Evolutionary conservation across 441 rosid genomes (phyloP).

Genomic region (Corymbia citriodora): DNA sequence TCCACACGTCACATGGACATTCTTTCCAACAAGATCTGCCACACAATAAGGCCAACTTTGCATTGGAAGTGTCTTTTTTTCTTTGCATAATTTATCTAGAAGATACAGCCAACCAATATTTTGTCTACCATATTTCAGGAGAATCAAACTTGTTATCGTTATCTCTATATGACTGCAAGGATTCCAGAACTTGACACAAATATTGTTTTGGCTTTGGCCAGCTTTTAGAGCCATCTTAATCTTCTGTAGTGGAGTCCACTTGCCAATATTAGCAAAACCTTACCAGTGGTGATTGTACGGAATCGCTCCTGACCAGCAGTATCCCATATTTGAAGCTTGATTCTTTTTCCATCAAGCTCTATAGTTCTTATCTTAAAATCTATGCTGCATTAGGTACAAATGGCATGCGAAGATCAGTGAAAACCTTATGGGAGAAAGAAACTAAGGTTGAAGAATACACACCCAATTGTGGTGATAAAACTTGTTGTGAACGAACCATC

Average conservation of each 20-base stretch:
- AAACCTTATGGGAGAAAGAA: not conserved
- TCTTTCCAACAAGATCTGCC: not conserved
- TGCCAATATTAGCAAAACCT: not conserved
- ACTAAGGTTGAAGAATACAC: constrained; percentile 12
- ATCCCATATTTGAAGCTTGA: constrained; percentile 81
- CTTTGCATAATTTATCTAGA: not conserved
- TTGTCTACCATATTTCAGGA: not conserved
- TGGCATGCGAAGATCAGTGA: not conserved
- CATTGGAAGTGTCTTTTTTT: not conserved
- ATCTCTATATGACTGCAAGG: not conserved
- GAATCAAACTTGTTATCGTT: not conserved
- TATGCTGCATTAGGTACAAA: constrained; percentile 32
- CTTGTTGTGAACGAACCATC: constrained; percentile 81
- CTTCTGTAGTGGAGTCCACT: not conserved
- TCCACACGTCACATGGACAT: not conserved
- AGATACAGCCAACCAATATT: not conserved
- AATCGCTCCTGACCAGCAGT: constrained; percentile 85
- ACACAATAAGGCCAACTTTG: not conserved
- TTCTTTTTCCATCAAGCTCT: constrained; percentile 73
- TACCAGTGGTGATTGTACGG: constrained; percentile 76
- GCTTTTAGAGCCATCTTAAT: not conserved
- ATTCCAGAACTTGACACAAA: not conserved
- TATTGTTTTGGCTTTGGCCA: not conserved
- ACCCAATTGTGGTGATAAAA: constrained; percentile 82
- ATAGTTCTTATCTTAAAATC: constrained; percentile 80